Conservation (phyloP, 176 grass and related monocot species). For the Bothriochloa decipiens region DNA sequence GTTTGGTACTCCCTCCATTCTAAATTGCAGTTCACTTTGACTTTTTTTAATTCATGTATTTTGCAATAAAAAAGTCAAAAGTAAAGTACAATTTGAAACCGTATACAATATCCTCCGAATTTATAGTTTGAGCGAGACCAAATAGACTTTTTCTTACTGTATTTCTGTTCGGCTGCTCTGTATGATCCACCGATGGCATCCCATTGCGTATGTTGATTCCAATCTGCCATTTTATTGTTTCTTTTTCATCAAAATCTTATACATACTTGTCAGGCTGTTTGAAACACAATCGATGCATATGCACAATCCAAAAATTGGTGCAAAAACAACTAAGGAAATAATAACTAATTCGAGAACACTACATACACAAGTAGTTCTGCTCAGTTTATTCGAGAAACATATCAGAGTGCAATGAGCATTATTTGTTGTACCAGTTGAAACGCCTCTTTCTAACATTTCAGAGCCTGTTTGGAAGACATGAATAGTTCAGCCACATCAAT, state of each 20-base stretch:
- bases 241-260: background rate
- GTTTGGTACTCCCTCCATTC: too few species aligned
- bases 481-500: background rate
- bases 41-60: too few species aligned
- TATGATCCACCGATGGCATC: too few species aligned
- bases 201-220: background rate
- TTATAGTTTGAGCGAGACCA: too few species aligned
- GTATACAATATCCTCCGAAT: too few species aligned
- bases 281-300: background rate
- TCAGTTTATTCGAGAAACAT: background rate
- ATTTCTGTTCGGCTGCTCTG: too few species aligned
- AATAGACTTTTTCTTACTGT: too few species aligned
- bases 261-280: background rate
- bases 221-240: background rate
- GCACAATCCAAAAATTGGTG: background rate
- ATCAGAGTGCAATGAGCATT: background rate
- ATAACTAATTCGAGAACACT: background rate
- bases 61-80: too few species aligned
- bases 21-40: too few species aligned
- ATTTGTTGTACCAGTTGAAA: background rate
- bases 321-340: background rate
- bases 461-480: background rate
- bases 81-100: too few species aligned
- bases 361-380: background rate
- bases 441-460: background rate